Conservation (phyloP, 192 early-diverging fungal genomes). For the Backusella tuberculispora region DNA sequence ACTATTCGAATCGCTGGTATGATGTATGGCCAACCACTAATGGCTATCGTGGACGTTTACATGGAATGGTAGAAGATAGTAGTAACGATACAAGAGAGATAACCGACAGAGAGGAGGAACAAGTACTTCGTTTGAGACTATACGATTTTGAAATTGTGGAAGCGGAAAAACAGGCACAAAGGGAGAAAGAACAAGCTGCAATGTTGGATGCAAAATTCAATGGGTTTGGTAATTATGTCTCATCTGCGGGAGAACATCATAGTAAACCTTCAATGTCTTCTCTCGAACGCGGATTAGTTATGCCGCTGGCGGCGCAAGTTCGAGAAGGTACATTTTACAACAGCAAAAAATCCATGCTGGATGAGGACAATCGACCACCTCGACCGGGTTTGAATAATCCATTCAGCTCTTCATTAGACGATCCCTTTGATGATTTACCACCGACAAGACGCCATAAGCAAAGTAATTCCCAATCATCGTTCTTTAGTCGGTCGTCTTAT, state of each 20-base stretch:
- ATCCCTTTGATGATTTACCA: slow-evolving; percentile 31
- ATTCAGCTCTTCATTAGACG: slow-evolving; percentile 16
- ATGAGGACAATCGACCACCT: neutral
- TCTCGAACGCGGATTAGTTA: neutral
- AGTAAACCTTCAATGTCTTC: slow-evolving; percentile 11
- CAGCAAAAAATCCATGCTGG: neutral
- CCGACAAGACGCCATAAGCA: slow-evolving; percentile 17
- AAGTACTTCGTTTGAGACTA: slow-evolving; percentile 26
- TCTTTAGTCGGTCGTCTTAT: slow-evolving; percentile 15
- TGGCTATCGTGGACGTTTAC: slow-evolving; percentile 28
- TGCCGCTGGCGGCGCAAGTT: slow-evolving; percentile 4
- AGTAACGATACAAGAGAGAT: slow-evolving; percentile 17
- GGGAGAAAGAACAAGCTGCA: slow-evolving; percentile 28
- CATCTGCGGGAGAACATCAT: neutral
- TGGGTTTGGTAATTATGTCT: slow-evolving; percentile 36
- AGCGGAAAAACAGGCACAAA: slow-evolving; percentile 16
- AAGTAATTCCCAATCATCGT: slow-evolving; percentile 35
- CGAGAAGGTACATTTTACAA: neutral
- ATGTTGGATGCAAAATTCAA: slow-evolving; percentile 33
- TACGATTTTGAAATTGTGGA: slow-evolving; percentile 36
- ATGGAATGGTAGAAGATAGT: slow-evolving; percentile 35
- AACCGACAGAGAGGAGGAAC: slow-evolving; percentile 11
- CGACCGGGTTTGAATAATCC: neutral
- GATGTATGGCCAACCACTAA: slow-evolving; percentile 40
- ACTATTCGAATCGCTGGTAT: slow-evolving; percentile 40